Evolutionary conservation across 2,329 filamentous ascomycete genomes (phyloP).

Genomic region (Alternaria viburni): DNA sequence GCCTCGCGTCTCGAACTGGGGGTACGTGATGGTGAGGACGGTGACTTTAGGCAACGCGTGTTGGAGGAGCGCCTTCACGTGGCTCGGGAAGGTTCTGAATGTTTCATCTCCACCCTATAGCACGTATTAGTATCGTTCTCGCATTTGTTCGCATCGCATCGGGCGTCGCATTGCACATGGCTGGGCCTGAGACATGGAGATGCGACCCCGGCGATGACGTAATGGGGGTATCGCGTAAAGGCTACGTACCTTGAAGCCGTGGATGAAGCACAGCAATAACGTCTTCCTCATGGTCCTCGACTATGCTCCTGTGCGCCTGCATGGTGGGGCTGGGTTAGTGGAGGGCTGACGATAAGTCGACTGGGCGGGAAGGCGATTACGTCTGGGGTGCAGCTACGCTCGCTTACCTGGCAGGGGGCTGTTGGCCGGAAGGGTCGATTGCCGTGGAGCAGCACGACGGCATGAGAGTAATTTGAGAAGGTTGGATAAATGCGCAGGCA

Average conservation of each 20-base stretch:
- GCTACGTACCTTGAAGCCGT: constrained; percentile 78
- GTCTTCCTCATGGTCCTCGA: constrained; percentile 73
- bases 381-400: constrained; percentile 28
- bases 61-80: constrained; percentile 70
- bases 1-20: constrained; percentile 81
- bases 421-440: constrained; percentile 1
- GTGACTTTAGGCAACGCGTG: constrained; percentile 72
- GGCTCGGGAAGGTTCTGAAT: constrained; percentile 76
- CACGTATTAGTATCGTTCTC: constrained; percentile 15
- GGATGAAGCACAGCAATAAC: constrained; percentile 80
- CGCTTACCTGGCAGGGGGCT: constrained; percentile 16
- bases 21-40: constrained; percentile 74
- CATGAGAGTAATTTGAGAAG: background rate
- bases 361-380: constrained; percentile 23
- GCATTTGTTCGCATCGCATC: background rate
- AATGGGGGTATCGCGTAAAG: constrained; percentile 5
- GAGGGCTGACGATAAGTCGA: constrained; percentile 4
- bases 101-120: constrained; percentile 75
- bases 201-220: constrained; percentile 3
- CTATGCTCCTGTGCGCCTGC: constrained; percentile 47
- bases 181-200: background rate
- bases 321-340: constrained; percentile 28
- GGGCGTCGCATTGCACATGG: background rate
- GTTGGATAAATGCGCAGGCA: background rate
- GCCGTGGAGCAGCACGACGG: background rate